Evolutionary conservation across 192 early-diverging fungal species (phyloP), one percentile per base, ranked within the genome.

Genomic region (Geranomyces variabilis): DNA sequence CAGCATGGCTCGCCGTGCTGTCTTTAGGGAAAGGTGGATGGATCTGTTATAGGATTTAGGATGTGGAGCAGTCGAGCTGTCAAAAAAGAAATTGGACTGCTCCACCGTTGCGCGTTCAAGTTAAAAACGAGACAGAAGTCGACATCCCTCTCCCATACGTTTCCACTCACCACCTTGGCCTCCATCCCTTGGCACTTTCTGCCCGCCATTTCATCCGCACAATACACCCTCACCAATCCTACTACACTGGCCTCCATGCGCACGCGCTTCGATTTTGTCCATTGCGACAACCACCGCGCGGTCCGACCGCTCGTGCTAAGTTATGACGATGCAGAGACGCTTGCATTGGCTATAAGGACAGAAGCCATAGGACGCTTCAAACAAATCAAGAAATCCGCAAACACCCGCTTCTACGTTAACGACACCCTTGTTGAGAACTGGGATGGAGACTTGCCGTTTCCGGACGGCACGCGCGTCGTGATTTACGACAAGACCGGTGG

Each of bases 211-310:
- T n/a, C n/a, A n/a, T n/a, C 36, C 5, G 3, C 36, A 41, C 36
- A 7, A 41, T 41, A 7, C 10, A 10, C 36, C 36, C 36, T 7
- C 36, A 41, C 36, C 5, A 41, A 3, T 41, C 5, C 10, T 41
- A 41, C 36, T 41, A 41, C 36, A 41, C 3, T 3, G 5, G 10
- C 3, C 17, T 15, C 51, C 51, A 60, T 60, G 58, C 58, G 58
- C 58, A 60, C 58, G 7, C 58, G 58, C 8, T 60, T 60, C 58
- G 58, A 60, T 19, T 60, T 60, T 33, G 58, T 60, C 29, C 58
- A 60, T 17, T 29, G 15, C 31, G 29, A 60, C 58, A 60, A 60
- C 31, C 58, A 34, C 29, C 24, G 31, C 3, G 28, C 6, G 9
- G 31, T 60, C 7, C 58, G 58, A 4, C 58, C 58, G 8, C 29